Percentiles rank a stretch among this genome's conserved stretches.
Evolutionary conservation across 768 basidiomycete genomes (phyloP).

Genomic region (Termitomyces sp.): DNA sequence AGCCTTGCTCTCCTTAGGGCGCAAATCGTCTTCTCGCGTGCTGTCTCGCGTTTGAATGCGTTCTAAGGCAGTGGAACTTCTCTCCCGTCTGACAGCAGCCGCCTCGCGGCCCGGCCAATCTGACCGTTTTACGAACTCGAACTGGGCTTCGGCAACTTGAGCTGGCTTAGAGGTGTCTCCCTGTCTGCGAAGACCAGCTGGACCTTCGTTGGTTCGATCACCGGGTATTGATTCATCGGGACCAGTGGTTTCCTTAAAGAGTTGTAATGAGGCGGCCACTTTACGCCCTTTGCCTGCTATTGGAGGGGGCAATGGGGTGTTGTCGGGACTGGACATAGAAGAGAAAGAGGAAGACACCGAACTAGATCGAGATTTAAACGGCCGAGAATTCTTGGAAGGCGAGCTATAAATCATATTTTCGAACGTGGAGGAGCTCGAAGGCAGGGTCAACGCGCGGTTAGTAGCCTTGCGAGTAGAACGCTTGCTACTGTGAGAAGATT

Average conservation of each 20-base stretch:
- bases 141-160: constrained; percentile 62
- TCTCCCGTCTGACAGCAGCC: constrained; percentile 63
- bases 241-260: constrained; percentile 72
- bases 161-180: constrained; percentile 35
- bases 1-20: constrained; percentile 28
- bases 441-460: constrained; percentile 33
- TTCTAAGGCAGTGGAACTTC: constrained; percentile 57
- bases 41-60: constrained; percentile 49
- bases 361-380: constrained; percentile 28
- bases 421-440: constrained; percentile 20
- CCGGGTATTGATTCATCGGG: constrained; percentile 25
- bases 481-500: constrained; percentile 23
- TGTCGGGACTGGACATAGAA: constrained; percentile 25
- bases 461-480: constrained; percentile 21
- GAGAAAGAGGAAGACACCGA: constrained; percentile 27
- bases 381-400: constrained; percentile 25
- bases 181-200: constrained; percentile 20
- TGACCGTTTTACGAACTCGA: constrained; percentile 78
- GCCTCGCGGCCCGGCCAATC: constrained; percentile 82
- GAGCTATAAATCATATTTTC: constrained; percentile 10
- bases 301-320: constrained; percentile 20
- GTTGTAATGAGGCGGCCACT: constrained; percentile 74
- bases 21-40: constrained; percentile 22
- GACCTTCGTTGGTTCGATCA: constrained; percentile 23
- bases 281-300: constrained; percentile 65